These are phyloP conservation scores for Prunus mira DNA, from an alignment of 306 rosid genomes.

Conservation along the genomic window DNA sequence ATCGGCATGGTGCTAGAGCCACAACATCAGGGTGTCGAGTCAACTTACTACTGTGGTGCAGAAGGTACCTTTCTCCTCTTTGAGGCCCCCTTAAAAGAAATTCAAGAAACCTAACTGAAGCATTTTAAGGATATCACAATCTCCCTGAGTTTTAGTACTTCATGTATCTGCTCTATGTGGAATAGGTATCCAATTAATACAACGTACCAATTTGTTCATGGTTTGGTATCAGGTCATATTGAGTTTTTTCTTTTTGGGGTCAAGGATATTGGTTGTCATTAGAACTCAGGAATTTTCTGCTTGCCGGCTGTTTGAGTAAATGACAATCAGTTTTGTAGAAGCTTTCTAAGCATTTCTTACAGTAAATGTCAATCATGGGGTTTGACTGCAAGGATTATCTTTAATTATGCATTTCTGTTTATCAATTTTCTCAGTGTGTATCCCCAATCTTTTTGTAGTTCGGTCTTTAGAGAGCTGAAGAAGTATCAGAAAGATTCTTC, in stretches of 20 bases:
- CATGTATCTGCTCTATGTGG: not conserved
- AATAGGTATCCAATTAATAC: not conserved
- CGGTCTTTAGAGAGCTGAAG: conserved; percentile 74
- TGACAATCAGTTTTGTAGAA: not conserved
- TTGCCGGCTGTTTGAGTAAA: not conserved
- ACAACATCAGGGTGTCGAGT: conserved; percentile 71
- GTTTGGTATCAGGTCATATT: not conserved
- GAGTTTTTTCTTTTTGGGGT: not conserved
- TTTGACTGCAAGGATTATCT: not conserved
- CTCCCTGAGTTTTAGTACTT: not conserved
- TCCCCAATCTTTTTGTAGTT: conserved; percentile 46
- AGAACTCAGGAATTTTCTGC: not conserved
- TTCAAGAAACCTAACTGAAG: not conserved
- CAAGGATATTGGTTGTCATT: not conserved
- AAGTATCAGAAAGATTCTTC: conserved; percentile 67
- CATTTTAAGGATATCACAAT: not conserved
- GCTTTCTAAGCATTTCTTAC: not conserved
- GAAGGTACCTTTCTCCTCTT: conserved; percentile 57
- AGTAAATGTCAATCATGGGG: not conserved
- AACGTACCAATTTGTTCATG: not conserved
- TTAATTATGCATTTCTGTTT: not conserved
- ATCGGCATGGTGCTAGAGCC: conserved; percentile 91
- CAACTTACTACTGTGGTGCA: conserved; percentile 89
- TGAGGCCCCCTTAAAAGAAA: not conserved
- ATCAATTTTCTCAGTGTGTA: not conserved